These are phyloP conservation scores for Leccinum broughii DNA, from an alignment of 768 basidiomycete genomes.

Conservation along the genomic window DNA sequence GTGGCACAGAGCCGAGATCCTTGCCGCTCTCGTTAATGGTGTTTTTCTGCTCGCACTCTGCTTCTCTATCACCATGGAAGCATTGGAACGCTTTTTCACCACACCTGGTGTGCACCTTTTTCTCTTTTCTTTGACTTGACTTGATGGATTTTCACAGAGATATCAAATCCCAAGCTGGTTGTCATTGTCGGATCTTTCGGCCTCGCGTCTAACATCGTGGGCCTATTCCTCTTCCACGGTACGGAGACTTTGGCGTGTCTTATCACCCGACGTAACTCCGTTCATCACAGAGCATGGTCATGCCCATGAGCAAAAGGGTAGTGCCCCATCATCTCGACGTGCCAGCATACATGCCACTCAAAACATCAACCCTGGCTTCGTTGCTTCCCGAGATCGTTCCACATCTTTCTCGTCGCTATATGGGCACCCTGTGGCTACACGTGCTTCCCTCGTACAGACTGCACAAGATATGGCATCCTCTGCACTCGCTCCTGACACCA, in stretches of 20 bases:
- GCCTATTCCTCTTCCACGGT: conserved; percentile 96
- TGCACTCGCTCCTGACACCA: conserved; percentile 9
- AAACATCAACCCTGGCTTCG: conserved; percentile 19
- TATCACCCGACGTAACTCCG: conserved; percentile 10
- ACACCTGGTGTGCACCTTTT: conserved; percentile 57
- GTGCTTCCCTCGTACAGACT: conserved; percentile 73
- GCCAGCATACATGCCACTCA: conserved; percentile 37
- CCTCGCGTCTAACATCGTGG: conserved; percentile 87
- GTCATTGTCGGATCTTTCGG: conserved; percentile 90
- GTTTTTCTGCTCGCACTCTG: conserved; percentile 96
- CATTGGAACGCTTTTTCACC: conserved; percentile 85
- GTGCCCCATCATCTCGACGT: conserved; percentile 37
- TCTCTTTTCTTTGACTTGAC: conserved; percentile 2
- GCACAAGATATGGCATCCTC: conserved; percentile 75
- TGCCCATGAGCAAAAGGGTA: conserved; percentile 46
- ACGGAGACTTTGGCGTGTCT: conserved; percentile 19
- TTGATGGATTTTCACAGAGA: conserved; percentile 51
- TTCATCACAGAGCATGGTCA: conserved; percentile 64
- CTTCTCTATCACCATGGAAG: conserved; percentile 93
- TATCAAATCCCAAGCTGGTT: conserved; percentile 84
- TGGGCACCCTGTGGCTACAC: conserved; percentile 71
- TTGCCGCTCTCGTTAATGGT: conserved; percentile 94
- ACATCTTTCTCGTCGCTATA: conserved; percentile 63
- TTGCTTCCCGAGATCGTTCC: conserved; percentile 35
- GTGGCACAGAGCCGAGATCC: conserved; percentile 98